Evolutionary conservation across 441 rosid genomes (phyloP).

Genomic region (Corymbia calophylla): DNA sequence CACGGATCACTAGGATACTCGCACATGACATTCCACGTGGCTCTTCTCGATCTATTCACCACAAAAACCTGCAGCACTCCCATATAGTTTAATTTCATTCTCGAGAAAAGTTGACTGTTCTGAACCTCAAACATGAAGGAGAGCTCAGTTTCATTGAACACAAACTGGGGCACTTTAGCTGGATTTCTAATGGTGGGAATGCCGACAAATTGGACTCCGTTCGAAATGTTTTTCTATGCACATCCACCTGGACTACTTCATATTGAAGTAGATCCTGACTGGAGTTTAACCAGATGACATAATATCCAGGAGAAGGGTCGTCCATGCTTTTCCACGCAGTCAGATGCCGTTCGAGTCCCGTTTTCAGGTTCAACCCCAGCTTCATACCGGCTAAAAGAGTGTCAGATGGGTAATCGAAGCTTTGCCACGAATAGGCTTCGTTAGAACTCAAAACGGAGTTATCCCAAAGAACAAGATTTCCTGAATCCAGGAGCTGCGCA

Average conservation of each 20-base stretch:
- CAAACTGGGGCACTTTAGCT: not conserved
- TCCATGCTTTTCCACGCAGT: not conserved
- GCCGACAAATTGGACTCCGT: not conserved
- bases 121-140: not conserved
- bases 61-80: not conserved
- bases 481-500: conserved; percentile 21
- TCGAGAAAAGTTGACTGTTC: not conserved
- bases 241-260: not conserved
- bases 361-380: not conserved
- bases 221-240: not conserved
- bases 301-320: not conserved
- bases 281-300: not conserved
- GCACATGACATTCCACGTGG: not conserved
- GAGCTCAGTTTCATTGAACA: not conserved
- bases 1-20: not conserved
- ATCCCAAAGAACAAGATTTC: conserved; percentile 13
- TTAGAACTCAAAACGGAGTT: not conserved
- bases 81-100: not conserved
- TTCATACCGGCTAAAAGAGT: not conserved
- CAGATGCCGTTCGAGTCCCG: not conserved
- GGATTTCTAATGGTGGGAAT: not conserved
- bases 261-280: not conserved
- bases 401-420: not conserved
- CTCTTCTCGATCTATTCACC: not conserved
- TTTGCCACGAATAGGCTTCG: not conserved